Conservation (phyloP, 164 flowering plant genomes). For the Euptelea pleiosperma region DNA sequence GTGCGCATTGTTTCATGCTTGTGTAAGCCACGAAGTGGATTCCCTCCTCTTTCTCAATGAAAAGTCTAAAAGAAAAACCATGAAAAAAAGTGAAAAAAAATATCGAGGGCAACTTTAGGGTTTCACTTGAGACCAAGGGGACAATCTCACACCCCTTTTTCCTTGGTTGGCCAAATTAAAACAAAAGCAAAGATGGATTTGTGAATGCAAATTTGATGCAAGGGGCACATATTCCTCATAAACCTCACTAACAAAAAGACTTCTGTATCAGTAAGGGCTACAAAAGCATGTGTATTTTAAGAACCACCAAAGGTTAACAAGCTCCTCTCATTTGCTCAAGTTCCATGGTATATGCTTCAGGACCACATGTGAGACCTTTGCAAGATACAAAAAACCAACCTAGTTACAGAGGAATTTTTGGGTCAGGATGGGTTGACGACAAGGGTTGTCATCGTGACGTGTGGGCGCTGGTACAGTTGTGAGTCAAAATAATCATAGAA, state of each 20-base stretch:
- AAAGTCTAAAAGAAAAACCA: constrained; percentile 18
- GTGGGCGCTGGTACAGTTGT: too few relatives aligned
- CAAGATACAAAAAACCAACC: too few relatives aligned
- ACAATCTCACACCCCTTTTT: constrained; percentile 22
- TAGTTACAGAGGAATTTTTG: too few relatives aligned
- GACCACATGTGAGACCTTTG: constrained; percentile 4
- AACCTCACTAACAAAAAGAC: constrained; percentile 10
- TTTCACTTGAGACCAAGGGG: constrained; percentile 28
- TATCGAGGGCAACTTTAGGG: constrained; percentile 27
- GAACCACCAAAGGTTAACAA: constrained; percentile 29
- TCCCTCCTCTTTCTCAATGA: constrained; percentile 34
- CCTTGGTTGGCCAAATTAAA: constrained; percentile 17
- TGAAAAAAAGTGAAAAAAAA: constrained; percentile 12
- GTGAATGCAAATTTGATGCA: constrained; percentile 9
- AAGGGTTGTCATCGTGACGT: too few relatives aligned
- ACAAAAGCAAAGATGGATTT: constrained; percentile 25
- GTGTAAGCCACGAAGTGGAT: constrained; percentile 47
- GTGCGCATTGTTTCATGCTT: constrained; percentile 28
- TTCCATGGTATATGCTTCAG: constrained; percentile 9
- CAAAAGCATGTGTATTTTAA: constrained; percentile 21
- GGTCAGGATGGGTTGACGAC: too few relatives aligned
- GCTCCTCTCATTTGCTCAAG: constrained; percentile 1
- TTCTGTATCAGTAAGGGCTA: too few relatives aligned
- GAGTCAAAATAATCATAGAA: too few relatives aligned
- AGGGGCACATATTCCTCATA: too few relatives aligned